Evolutionary conservation across 768 basidiomycete genomes (phyloP), one percentile per base, ranked within the genome.

Genomic region (Russula sp.): DNA sequence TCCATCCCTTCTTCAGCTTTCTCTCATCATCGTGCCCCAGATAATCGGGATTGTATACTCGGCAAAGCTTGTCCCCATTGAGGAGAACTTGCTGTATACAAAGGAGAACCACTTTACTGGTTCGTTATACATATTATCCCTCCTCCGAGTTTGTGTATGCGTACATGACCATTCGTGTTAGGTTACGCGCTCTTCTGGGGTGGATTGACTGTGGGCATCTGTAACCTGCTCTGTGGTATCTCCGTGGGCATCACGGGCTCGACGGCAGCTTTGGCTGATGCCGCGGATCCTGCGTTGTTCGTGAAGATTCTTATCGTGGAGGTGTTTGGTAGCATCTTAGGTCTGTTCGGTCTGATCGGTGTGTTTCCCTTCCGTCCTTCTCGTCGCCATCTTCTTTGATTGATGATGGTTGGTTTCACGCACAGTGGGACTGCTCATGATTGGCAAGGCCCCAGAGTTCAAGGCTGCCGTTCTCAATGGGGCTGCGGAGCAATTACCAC

Each of bases 21-120:
- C 53, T 48, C 38, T 18, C 30, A 30, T 18, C 36, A 16, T 53
- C 2, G 3, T n/a, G 16, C 30, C 57, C 0, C n/a, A 92, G 91
- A 97, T 97, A 71, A 95, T 95, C 71, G 92, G 94, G 30, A 99
- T 98, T 69, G 92, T 99, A 49, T 99, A 94, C 77, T 93, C 92
- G 5, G 80, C 92, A 14, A 97, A 91, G 74, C 79, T 98, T 46
- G 75, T 75, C 18, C 70, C 70, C 5, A 81, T 94, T 3, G 78
- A 84, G 7, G 87, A 88, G 34, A 71, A 79, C n/a, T 74, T 80
- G 6, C 81, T 95, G 26, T 95, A 94, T 78, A 94, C 92, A 0
- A 80, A 81, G 13, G 80, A 87, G 65, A 98, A 98, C 76, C 97
- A 96, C 77, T 97, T 89, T 77, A 98, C 96, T 5, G 94, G 92